phyloP scores from a whole-genome alignment of 148 eudicot genomes.

The Persicaria tinctoria region DNA sequence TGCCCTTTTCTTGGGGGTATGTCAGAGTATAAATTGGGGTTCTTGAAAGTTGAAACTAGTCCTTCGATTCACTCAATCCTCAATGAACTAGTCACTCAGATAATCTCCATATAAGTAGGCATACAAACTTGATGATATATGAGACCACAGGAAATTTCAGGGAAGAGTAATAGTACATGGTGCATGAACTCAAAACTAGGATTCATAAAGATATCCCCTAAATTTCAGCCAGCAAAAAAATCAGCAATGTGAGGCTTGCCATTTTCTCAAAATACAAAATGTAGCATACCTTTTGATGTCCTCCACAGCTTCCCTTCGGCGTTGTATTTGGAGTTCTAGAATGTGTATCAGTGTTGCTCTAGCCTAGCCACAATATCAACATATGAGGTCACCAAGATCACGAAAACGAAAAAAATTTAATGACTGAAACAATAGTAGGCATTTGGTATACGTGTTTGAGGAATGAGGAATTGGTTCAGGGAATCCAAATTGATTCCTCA shows the following conservation, averaged over 20 bases:
- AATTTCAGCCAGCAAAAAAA: not conserved
- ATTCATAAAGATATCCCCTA: not conserved
- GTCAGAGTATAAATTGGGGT: not conserved
- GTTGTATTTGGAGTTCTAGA: slow-evolving; percentile 85
- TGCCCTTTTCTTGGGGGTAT: not conserved
- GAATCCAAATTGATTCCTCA: not conserved
- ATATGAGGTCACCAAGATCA: slow-evolving; percentile 62
- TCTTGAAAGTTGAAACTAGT: not conserved
- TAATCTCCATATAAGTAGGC: not conserved
- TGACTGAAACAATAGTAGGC: not conserved
- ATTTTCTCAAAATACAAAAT: not conserved
- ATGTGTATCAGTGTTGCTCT: slow-evolving; percentile 85
- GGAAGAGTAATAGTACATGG: not conserved
- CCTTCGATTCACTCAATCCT: not conserved
- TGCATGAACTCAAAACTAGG: not conserved
- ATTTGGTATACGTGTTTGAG: not conserved
- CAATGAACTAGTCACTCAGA: not conserved
- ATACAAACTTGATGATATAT: not conserved
- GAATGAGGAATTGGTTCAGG: not conserved
- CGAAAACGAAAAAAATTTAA: not conserved
- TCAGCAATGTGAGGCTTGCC: not conserved
- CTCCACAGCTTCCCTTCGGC: slow-evolving; percentile 83
- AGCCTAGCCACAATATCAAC: slow-evolving; percentile 46
- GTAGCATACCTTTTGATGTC: slow-evolving; percentile 67
- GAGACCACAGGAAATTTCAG: not conserved